A percentile compares a stretch with the other conserved stretches of the same genome.
These are phyloP conservation scores for Trichoderma polysporum DNA, from an alignment of 2,329 filamentous ascomycete genomes.

Conservation along the genomic window DNA sequence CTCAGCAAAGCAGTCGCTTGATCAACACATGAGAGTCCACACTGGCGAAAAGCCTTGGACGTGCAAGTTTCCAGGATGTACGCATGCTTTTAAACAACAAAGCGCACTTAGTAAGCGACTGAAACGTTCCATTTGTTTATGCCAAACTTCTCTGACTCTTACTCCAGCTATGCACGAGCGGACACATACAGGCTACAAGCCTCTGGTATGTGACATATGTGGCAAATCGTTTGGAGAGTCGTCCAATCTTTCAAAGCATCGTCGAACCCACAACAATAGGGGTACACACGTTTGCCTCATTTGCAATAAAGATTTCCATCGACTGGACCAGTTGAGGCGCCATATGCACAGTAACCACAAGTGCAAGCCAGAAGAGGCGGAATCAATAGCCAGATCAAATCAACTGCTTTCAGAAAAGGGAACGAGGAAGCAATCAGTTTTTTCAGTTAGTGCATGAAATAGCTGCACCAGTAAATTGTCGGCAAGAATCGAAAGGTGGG, in stretches of 20 bases:
- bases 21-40: slow-evolving; percentile 66
- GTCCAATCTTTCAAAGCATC: slow-evolving; percentile 66
- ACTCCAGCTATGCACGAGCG: slow-evolving; percentile 63
- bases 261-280: slow-evolving; percentile 57
- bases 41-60: slow-evolving; percentile 63
- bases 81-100: slow-evolving; percentile 64
- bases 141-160: slow-evolving; percentile 21
- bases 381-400: background rate
- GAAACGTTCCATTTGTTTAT: background rate
- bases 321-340: slow-evolving; percentile 60
- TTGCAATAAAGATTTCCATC: slow-evolving; percentile 58
- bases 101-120: slow-evolving; percentile 60
- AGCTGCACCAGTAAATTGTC: background rate
- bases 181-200: slow-evolving; percentile 65
- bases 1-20: slow-evolving; percentile 66
- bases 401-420: background rate
- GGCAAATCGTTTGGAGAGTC: slow-evolving; percentile 62
- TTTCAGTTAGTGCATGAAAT: background rate
- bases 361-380: slow-evolving; percentile 17
- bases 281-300: slow-evolving; percentile 52
- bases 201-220: slow-evolving; percentile 58
- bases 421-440: background rate
- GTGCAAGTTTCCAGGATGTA: slow-evolving; percentile 52
- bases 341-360: slow-evolving; percentile 37
- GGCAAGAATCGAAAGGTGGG: background rate